Evolutionary conservation across 768 basidiomycete species (phyloP).

Genomic region (Lactarius psammicola): DNA sequence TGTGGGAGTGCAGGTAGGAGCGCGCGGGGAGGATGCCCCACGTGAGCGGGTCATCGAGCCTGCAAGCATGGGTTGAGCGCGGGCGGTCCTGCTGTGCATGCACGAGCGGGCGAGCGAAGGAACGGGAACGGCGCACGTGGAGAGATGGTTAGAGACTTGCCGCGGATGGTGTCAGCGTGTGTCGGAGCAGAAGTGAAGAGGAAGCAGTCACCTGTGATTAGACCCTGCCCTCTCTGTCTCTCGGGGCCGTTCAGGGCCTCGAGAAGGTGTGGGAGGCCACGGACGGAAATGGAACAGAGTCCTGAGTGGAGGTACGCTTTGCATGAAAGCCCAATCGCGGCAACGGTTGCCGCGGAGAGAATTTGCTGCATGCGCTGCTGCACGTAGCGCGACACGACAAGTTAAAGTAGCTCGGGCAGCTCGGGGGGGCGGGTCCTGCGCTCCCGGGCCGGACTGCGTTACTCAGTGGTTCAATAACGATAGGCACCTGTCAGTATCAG

Average conservation of each 20-base stretch:
- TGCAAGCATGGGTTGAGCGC: constrained; percentile 34
- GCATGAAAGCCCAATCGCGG: constrained; percentile 69
- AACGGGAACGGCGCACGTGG: constrained; percentile 57
- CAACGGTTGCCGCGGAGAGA: constrained; percentile 59
- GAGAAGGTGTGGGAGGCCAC: constrained; percentile 63
- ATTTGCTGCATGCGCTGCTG: constrained; percentile 22
- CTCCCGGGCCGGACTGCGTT: no score
- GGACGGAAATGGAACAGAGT: constrained; percentile 65
- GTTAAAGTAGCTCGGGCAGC: not conserved
- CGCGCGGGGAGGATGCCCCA: constrained; percentile 81
- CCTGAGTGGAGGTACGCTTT: constrained; percentile 73
- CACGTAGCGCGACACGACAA: not conserved
- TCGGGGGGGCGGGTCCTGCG: no score
- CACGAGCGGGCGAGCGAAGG: constrained; percentile 19
- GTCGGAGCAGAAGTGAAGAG: not conserved
- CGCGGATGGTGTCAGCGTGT: not conserved
- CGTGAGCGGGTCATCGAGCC: constrained; percentile 78
- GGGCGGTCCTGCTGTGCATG: not conserved
- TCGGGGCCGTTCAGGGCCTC: constrained; percentile 54
- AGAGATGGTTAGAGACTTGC: constrained; percentile 90
- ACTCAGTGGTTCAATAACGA: no score
- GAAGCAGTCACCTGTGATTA: constrained; percentile 60
- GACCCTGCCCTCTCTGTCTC: constrained; percentile 53
- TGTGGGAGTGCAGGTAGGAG: constrained; percentile 56
- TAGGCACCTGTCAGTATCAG: no score